Evolutionary conservation across 441 rosid genomes (phyloP).

Genomic region (Erodium trifolium): DNA sequence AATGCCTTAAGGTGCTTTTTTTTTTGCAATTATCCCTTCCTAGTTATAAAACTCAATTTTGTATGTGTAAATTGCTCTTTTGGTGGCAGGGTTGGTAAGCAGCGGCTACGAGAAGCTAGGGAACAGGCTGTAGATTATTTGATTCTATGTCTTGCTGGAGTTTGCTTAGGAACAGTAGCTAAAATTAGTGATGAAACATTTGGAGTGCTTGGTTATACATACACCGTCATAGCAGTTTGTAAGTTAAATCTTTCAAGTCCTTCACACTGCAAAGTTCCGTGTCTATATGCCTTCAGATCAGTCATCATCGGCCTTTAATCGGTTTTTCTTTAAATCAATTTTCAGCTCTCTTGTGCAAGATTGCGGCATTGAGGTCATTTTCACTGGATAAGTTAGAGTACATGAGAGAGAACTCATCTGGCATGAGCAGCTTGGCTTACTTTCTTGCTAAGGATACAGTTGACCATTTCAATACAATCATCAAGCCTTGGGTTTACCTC

Average conservation of each 20-base stretch:
- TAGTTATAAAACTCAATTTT: background rate
- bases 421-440: constrained; percentile 87
- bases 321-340: background rate
- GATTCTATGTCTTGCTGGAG: constrained; percentile 78
- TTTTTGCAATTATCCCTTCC: background rate
- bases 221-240: constrained; percentile 92
- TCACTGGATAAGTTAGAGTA: constrained; percentile 80
- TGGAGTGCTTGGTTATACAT: constrained; percentile 77
- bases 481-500: constrained; percentile 81
- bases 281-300: background rate
- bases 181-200: constrained; percentile 91
- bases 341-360: constrained; percentile 82
- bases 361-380: constrained; percentile 84
- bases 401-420: constrained; percentile 79
- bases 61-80: background rate
- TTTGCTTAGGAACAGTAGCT: constrained; percentile 92
- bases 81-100: constrained; percentile 65
- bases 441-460: constrained; percentile 83
- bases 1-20: no score
- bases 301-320: no score
- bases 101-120: constrained; percentile 77
- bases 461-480: constrained; percentile 78
- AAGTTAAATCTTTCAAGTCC: constrained; percentile 34
- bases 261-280: background rate
- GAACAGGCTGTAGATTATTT: constrained; percentile 77